These are phyloP conservation scores for Daphne laureola DNA, from an alignment of 441 rosid genomes.

Conservation along the genomic window DNA sequence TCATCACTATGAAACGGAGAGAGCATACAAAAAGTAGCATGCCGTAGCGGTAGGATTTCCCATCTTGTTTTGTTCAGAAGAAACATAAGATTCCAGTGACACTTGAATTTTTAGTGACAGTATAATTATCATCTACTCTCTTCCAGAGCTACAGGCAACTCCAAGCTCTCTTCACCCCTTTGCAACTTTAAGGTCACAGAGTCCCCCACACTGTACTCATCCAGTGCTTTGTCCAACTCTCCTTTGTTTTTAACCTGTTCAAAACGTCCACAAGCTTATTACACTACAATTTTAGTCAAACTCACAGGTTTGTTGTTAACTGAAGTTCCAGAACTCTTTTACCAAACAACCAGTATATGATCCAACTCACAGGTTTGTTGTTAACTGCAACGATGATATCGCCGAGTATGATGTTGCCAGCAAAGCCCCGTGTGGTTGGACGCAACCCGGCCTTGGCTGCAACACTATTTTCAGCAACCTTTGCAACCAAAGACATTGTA, in stretches of 20 bases:
- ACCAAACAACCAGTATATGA: constrained; percentile 2
- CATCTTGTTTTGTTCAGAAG: too few relatives aligned
- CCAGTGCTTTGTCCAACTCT: constrained; percentile 59
- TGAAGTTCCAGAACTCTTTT: not conserved
- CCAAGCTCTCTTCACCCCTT: constrained; percentile 57
- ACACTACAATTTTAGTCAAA: not conserved
- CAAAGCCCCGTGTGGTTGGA: constrained; percentile 78
- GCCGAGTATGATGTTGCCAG: constrained; percentile 81
- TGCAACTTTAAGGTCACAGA: constrained; percentile 53
- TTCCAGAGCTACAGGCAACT: constrained; percentile 55
- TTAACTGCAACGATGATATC: constrained; percentile 74
- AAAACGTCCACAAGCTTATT: not conserved
- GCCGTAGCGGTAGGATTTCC: too few relatives aligned
- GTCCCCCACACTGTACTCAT: constrained; percentile 77
- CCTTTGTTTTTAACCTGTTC: constrained; percentile 80
- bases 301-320: too few relatives aligned
- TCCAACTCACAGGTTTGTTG: constrained; percentile 49
- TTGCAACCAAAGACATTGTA: not conserved
- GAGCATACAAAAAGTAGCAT: too few relatives aligned
- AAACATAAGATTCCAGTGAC: too few relatives aligned
- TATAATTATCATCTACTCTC: constrained; percentile 42
- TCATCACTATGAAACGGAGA: too few relatives aligned
- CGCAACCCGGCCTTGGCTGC: constrained; percentile 73
- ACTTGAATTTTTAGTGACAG: not conserved
- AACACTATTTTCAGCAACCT: constrained; percentile 69